phyloP scores from a whole-genome alignment of 1,284 basidiomycete genomes.

The Kwoniella shivajii region DNA sequence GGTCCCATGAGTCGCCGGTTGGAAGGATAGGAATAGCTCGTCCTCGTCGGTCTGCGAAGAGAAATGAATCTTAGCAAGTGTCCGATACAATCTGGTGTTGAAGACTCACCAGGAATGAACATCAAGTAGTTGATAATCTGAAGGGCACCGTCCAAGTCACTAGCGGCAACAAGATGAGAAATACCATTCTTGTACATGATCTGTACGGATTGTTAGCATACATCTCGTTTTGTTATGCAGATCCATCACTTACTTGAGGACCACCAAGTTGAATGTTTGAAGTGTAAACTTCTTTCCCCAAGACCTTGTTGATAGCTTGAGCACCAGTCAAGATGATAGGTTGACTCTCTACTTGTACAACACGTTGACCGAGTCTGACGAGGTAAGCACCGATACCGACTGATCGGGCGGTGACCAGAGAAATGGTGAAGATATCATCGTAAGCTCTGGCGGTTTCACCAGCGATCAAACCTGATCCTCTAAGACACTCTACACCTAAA shows the following conservation, averaged over 20 bases:
- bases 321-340: constrained; percentile 99
- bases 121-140: constrained; percentile 95
- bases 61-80: constrained; percentile 4
- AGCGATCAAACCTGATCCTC: constrained; percentile 95
- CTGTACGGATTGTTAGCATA: constrained; percentile 32
- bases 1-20: constrained; percentile 83
- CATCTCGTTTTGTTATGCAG: background rate
- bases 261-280: constrained; percentile 98
- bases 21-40: constrained; percentile 73
- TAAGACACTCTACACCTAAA: constrained; percentile 96
- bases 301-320: constrained; percentile 95
- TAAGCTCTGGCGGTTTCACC: constrained; percentile 98
- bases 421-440: constrained; percentile 99
- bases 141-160: constrained; percentile 90
- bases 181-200: constrained; percentile 99
- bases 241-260: constrained; percentile 62
- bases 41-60: constrained; percentile 63
- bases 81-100: background rate
- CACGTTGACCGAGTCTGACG: constrained; percentile 94
- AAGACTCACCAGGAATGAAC: constrained; percentile 70
- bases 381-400: constrained; percentile 99
- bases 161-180: constrained; percentile 90
- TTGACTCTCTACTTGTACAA: constrained; percentile 98
- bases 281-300: constrained; percentile 98
- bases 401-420: constrained; percentile 95